Evolutionary conservation across 1,284 basidiomycete species (phyloP).

Genomic region (Pyrrhoderma noxium): DNA sequence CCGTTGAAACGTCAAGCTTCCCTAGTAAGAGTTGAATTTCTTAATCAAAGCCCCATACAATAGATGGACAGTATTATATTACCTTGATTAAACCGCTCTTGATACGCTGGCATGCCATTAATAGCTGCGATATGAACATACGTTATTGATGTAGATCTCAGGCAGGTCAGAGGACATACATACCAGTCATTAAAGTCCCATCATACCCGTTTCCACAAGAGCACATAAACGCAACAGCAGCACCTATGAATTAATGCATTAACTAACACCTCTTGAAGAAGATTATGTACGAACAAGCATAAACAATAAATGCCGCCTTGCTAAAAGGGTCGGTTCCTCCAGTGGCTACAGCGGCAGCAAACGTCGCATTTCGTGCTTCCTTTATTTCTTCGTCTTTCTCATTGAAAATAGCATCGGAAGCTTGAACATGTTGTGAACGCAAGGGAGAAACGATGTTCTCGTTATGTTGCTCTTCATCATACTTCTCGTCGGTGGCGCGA

Average conservation of each 20-base stretch:
- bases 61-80: neutral
- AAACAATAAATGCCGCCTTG: constrained; percentile 18
- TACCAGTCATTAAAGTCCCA: neutral
- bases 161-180: too few species aligned
- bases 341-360: constrained; percentile 15
- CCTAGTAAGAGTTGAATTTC: constrained; percentile 1
- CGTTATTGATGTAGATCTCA: too few species aligned
- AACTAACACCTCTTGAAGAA: neutral
- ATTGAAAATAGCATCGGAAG: neutral
- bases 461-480: constrained; percentile 5
- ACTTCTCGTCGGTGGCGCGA: constrained; percentile 1
- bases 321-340: constrained; percentile 17
- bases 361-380: constrained; percentile 8
- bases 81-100: constrained; percentile 16
- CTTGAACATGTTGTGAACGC: neutral
- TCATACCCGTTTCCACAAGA: constrained; percentile 19
- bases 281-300: constrained; percentile 15
- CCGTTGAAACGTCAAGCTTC: constrained; percentile 19
- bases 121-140: constrained; percentile 17
- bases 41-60: neutral
- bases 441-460: neutral
- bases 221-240: constrained; percentile 19
- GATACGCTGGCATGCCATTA: constrained; percentile 19
- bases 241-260: constrained; percentile 10
- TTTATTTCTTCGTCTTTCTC: constrained; percentile 10